Evolutionary conservation across 768 basidiomycete species (phyloP).

Genomic region (Tylopilus felleus): DNA sequence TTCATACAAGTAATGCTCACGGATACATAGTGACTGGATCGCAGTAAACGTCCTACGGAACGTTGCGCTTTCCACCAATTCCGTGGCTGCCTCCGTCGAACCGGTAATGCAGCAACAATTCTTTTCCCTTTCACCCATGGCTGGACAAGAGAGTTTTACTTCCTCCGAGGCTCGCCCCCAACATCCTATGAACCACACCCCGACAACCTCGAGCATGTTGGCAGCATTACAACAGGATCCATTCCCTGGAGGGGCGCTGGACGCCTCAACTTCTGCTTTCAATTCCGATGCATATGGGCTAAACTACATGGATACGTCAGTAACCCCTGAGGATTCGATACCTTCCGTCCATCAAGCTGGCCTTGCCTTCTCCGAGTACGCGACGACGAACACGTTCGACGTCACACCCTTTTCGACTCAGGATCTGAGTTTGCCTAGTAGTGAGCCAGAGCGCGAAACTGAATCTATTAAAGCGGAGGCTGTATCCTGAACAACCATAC

Average conservation of each 20-base stretch:
- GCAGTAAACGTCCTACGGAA: slow-evolving; percentile 83
- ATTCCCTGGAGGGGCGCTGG: slow-evolving; percentile 63
- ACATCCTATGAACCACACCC: slow-evolving; percentile 72
- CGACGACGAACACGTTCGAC: slow-evolving; percentile 63
- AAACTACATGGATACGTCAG: slow-evolving; percentile 73
- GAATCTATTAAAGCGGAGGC: slow-evolving; percentile 70
- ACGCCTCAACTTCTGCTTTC: slow-evolving; percentile 59
- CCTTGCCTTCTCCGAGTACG: slow-evolving; percentile 70
- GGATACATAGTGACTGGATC: slow-evolving; percentile 75
- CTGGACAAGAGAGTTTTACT: slow-evolving; percentile 77
- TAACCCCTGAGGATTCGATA: slow-evolving; percentile 61
- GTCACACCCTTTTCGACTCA: slow-evolving; percentile 64
- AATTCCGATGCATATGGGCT: slow-evolving; percentile 67
- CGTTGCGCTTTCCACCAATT: slow-evolving; percentile 87
- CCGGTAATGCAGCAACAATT: slow-evolving; percentile 90
- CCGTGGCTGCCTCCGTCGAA: slow-evolving; percentile 88
- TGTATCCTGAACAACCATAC: slow-evolving; percentile 29
- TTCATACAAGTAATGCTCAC: slow-evolving; percentile 18
- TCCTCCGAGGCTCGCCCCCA: slow-evolving; percentile 59
- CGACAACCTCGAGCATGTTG: slow-evolving; percentile 88
- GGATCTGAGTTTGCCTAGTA: slow-evolving; percentile 60
- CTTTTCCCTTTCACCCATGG: slow-evolving; percentile 85
- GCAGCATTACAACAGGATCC: slow-evolving; percentile 79
- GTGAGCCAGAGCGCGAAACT: slow-evolving; percentile 60
- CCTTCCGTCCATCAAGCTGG: slow-evolving; percentile 57